These are phyloP conservation scores for Agaricus blazei DNA, from an alignment of 768 basidiomycete genomes.

Conservation along the genomic window DNA sequence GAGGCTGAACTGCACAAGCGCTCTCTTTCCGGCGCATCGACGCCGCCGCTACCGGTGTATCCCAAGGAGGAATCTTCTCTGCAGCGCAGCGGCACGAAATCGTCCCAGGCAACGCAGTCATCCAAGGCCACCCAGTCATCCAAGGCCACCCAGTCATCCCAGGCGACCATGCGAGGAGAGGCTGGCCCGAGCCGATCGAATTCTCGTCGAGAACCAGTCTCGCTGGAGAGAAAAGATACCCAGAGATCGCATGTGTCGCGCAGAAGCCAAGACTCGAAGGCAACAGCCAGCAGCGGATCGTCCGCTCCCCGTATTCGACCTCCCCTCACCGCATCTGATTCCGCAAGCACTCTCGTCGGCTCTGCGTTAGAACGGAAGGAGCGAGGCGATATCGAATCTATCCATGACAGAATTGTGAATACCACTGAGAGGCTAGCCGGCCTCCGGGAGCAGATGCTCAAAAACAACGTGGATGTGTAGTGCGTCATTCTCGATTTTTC, in stretches of 20 bases:
- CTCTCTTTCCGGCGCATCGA: constrained; percentile 17
- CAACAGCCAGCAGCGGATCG: constrained; percentile 23
- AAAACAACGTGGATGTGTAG: constrained; percentile 73
- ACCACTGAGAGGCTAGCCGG: constrained; percentile 57
- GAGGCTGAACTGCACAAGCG: constrained; percentile 23
- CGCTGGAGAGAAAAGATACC: constrained; percentile 30
- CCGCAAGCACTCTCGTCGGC: constrained; percentile 69
- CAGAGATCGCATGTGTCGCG: constrained; percentile 23
- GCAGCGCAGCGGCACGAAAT: not conserved
- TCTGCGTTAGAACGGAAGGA: constrained; percentile 69
- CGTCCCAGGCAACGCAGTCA: constrained; percentile 15
- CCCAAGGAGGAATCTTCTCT: constrained; percentile 11
- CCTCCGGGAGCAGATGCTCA: constrained; percentile 60
- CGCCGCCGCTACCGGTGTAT: constrained; percentile 32
- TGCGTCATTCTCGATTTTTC: constrained; percentile 30
- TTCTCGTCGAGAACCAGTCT: constrained; percentile 3
- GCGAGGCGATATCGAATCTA: constrained; percentile 48
- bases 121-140: constrained; percentile 18
- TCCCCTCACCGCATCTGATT: constrained; percentile 48
- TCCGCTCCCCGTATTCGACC: constrained; percentile 32
- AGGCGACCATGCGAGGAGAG: constrained; percentile 27
- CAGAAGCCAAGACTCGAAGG: constrained; percentile 24
- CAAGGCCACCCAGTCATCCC: constrained; percentile 26
- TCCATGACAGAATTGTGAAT: constrained; percentile 33
- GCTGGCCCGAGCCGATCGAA: constrained; percentile 1